These are phyloP conservation scores for Tylopilus vinaceipallidus DNA, from an alignment of 768 basidiomycete species.

Conservation along the genomic window DNA sequence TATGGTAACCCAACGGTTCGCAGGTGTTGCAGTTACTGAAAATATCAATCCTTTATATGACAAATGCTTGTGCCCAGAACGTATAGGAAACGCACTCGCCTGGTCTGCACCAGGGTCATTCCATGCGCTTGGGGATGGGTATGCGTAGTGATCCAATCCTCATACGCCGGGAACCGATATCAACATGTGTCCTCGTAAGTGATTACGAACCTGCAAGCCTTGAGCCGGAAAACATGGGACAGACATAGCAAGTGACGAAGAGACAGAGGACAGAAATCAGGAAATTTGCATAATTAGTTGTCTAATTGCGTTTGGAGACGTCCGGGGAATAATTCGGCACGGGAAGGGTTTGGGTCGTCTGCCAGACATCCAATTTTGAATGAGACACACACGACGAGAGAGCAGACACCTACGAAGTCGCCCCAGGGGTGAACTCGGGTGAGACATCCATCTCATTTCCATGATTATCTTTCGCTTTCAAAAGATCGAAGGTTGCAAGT, in stretches of 20 bases:
- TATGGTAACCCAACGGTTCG: background rate
- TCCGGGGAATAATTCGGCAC: slow-evolving; percentile 20
- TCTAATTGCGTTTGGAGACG: slow-evolving; percentile 5
- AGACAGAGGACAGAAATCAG: background rate
- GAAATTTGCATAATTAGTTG: slow-evolving; percentile 9
- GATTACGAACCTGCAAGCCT: background rate
- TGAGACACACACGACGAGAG: background rate
- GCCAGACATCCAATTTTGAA: background rate
- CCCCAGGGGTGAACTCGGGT: slow-evolving; percentile 20
- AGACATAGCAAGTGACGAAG: background rate
- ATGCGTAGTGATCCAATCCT: background rate
- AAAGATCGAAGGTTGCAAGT: slow-evolving; percentile 24
- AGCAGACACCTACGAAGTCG: slow-evolving; percentile 18
- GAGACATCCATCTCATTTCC: slow-evolving; percentile 24
- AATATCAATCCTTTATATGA: background rate
- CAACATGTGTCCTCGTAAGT: background rate
- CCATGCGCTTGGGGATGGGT: background rate
- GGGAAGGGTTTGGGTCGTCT: slow-evolving; percentile 26
- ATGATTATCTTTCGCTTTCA: slow-evolving; percentile 21
- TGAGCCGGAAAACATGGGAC: background rate
- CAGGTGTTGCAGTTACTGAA: background rate
- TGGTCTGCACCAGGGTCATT: background rate
- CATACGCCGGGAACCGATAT: background rate
- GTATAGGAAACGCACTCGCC: slow-evolving; percentile 7
- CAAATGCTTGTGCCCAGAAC: background rate